phyloP scores from a whole-genome alignment of 164 flowering plant genomes.

The grape (Vitis vinifera) region ASM3070453v1 NC_081813.1:758501-759000 shows the following conservation, averaged over 20 bases:
- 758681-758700: slow-evolving; percentile 27
- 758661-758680: slow-evolving; percentile 79
- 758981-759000: too few relatives aligned
- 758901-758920: slow-evolving; percentile 54
- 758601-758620: slow-evolving; percentile 62
- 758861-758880: slow-evolving; percentile 96
- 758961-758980: too few relatives aligned
- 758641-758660: slow-evolving; percentile 99
- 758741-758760: slow-evolving; percentile 56
- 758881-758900: slow-evolving; percentile 88
- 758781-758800: slow-evolving; percentile 94
- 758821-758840: slow-evolving; percentile 93
- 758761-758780: slow-evolving; percentile 80
- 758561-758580: neutral
- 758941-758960: too few relatives aligned
- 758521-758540: too few relatives aligned
- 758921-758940: neutral
- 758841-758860: slow-evolving; percentile 98
- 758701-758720: slow-evolving; percentile 45
- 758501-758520: too few relatives aligned
- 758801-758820: slow-evolving; percentile 91
- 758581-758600: slow-evolving; percentile 7
- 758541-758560: neutral
- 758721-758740: slow-evolving; percentile 20
- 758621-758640: slow-evolving; percentile 97